Evolutionary conservation across 306 rosid species (phyloP).

Genomic region (Lathyrus sativus): DNA sequence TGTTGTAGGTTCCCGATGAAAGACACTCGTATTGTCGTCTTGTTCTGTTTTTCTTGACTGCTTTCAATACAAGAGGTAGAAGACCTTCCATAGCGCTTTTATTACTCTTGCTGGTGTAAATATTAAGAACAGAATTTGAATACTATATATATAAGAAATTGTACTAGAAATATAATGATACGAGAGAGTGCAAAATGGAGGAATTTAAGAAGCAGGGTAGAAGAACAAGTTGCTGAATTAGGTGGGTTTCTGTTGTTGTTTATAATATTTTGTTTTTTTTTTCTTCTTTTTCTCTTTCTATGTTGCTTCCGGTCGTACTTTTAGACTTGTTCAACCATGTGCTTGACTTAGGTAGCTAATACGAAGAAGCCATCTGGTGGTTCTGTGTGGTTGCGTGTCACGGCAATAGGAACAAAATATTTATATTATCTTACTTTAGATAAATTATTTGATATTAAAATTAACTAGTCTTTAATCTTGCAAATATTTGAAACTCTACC

Average conservation of each 20-base stretch:
- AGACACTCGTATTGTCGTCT: slow-evolving; percentile 43
- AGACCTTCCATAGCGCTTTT: slow-evolving; percentile 46
- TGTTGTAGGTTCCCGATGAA: slow-evolving; percentile 35
- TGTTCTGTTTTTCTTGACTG: slow-evolving; percentile 43
- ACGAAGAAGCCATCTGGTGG: background rate
- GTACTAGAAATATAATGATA: background rate
- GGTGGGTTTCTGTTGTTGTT: slow-evolving; percentile 28
- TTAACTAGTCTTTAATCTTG: too few species aligned
- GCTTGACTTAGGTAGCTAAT: background rate
- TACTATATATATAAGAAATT: background rate
- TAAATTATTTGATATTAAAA: too few species aligned
- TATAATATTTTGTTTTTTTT: background rate
- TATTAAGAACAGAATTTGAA: background rate
- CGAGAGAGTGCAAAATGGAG: slow-evolving; percentile 8
- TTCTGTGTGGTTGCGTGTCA: background rate
- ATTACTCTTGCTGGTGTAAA: background rate
- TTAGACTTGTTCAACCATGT: slow-evolving; percentile 8
- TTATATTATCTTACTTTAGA: too few species aligned
- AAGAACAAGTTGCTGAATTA: slow-evolving; percentile 27
- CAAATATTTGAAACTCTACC: too few species aligned
- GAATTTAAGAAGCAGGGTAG: background rate
- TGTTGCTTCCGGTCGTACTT: background rate
- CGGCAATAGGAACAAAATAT: background rate
- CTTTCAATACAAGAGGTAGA: slow-evolving; percentile 47
- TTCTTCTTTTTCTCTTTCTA: background rate